Evolutionary conservation across 306 rosid species (phyloP), one percentile per base, ranked within the genome.

Genomic region (Corylus heterophylla): DNA sequence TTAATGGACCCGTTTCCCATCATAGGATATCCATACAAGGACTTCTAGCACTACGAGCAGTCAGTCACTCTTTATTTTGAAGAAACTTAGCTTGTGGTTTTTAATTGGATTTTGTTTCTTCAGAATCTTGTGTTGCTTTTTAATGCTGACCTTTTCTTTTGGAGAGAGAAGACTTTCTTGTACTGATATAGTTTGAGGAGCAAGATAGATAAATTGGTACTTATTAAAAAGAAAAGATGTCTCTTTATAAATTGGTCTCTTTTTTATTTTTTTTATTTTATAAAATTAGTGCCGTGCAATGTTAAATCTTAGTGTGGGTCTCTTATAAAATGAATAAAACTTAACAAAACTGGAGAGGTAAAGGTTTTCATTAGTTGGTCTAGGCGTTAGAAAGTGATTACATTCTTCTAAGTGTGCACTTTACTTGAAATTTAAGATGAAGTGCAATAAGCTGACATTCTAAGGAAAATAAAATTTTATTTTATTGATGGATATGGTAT

Each of bases 1-100:
- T 54, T 54, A 5, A 54, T 54, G 61, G 61, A 18, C 61, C 22
- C 0, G 61, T n/a, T 18, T 54, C 61, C 8, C 22, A 54, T 3
- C 44, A 39, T 39, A 39, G 44, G 44, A 39, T 54, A 54, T 54
- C 61, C 61, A 7, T 7, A 16, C 6, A 18, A 18, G 22, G 25
- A 54, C 22, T 54, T 54, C 7, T 54, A 16, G 61, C 22, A 1
- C 61, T 16, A 18, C 6, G 44, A 7, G 61, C 61, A 54, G n/a
- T 54, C 2, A 7, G 10, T 22, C 11, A 13, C 42, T 63, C 14
- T 63, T 58, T 58, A 25, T 58, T 18, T n/a, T 58, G 64, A 58
- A 16, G 64, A 25, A 7, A 18, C 25, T 58, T 58, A n/a, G 27
- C 69, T 74, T 74, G 68, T 84, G 83, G 86, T 82, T 48, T 11